Evolutionary conservation across 805 yeast genomes (phyloP), one percentile per base, ranked within the genome.

Genomic region (Suhomyces sp.): DNA sequence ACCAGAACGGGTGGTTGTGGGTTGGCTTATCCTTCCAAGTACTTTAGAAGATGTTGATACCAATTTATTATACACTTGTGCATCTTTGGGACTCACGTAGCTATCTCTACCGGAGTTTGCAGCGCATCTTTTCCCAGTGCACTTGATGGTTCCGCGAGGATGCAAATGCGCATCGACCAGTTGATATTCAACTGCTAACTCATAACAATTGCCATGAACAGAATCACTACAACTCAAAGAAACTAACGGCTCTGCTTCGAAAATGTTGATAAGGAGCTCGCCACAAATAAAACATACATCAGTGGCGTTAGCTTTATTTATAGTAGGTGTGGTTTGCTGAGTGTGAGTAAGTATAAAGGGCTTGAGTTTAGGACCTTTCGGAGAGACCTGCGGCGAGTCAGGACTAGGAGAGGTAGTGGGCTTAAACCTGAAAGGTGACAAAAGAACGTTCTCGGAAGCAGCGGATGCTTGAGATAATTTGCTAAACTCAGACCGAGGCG

Each of bases 141-240:
- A 39, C 22, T n/a, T 37, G 44, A 24, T 43, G 49, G 24, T 25
- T 29, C 21, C 41, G 37, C 19, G 25, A 20, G 20, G 41, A 10
- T 37, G 21, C 41, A 19, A 15, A 37, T 17, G 13, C 44, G 12
- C 25, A 22, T n/a, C 21, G 10, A 21, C 17, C 33, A 50, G 44
- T 43, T 53, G 52, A 27, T 25, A 48, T 15, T 50, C 49, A 19
- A 50, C 37, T 8, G 47, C 68, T 75, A 82, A 61, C 2, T 67
- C 52, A 13, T 83, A 69, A 60, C 90, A 85, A 50, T 82, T 81
- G 48, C 81, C 84, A 61, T 85, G 90, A 39, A 77, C 70, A 43
- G 69, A 64, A 60, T 84, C 87, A 1, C 77, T 79, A 65, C 90
- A 85, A 39, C 63, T 64, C 29, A 84, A 66, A 51, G 75, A 77